A percentile compares a stretch with the other conserved stretches of the same genome.
These are phyloP conservation scores for Trichoderma reesei DNA, from an alignment of 495 filamentous ascomycete species.

Conservation along the genomic window DNA sequence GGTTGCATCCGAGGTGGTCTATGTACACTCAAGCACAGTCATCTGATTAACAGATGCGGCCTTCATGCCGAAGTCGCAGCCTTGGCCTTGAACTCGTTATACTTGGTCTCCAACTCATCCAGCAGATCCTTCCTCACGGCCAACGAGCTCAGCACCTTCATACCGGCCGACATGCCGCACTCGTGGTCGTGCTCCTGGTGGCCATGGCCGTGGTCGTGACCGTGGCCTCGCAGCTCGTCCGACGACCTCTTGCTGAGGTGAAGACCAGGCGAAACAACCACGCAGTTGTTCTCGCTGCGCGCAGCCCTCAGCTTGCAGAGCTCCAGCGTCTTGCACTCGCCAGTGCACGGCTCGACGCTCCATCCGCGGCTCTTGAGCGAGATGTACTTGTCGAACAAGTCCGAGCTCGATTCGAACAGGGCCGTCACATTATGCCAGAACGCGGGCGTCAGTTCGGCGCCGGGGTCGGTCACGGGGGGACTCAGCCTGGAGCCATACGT, in stretches of 20 bases:
- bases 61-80: neutral
- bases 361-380: conserved; percentile 21
- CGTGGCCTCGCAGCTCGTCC: neutral
- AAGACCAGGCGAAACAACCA: conserved; percentile 12
- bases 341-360: conserved; percentile 16
- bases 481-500: conserved; percentile 37
- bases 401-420: conserved; percentile 15
- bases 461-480: conserved; percentile 25
- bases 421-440: conserved; percentile 52
- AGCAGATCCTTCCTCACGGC: conserved; percentile 10
- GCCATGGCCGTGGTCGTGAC: neutral
- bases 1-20: too few species aligned
- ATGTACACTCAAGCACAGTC: too few species aligned
- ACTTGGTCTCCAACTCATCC: neutral
- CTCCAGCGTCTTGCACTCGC: conserved; percentile 17
- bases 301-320: conserved; percentile 25
- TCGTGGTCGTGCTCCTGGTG: conserved; percentile 10
- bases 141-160: conserved; percentile 6
- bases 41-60: too few species aligned
- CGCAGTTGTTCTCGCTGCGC: conserved; percentile 26
- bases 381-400: conserved; percentile 20
- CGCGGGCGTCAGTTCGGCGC: conserved; percentile 39
- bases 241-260: conserved; percentile 11
- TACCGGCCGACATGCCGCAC: conserved; percentile 13
- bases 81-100: neutral